Conservation (phyloP, 352 stramenopile genomes). For the Globisporangium splendens region DNA sequence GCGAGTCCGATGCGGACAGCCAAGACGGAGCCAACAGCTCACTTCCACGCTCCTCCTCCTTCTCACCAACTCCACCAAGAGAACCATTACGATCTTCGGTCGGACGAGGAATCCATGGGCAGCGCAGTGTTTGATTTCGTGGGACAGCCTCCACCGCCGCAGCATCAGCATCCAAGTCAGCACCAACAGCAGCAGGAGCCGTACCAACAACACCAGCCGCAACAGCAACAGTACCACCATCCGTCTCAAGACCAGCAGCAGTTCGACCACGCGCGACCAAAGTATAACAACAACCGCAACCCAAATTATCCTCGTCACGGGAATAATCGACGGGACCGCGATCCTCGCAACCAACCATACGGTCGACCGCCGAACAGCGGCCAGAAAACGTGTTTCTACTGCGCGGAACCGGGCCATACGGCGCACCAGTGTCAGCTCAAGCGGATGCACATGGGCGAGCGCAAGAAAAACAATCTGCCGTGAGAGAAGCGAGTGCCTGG, state of each 20-base stretch:
- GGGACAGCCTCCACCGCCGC: not conserved
- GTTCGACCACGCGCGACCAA: not conserved
- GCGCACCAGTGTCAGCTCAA: conserved; percentile 10
- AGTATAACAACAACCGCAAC: not conserved
- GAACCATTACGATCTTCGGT: conserved; percentile 3
- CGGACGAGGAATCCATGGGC: conserved; percentile 4
- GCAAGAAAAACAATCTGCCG: conserved; percentile 10
- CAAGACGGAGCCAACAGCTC: not conserved
- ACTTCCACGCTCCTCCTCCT: not conserved
- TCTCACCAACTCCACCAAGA: not conserved
- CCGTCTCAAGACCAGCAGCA: not conserved
- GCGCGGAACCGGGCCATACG: conserved; percentile 3
- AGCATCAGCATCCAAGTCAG: not conserved
- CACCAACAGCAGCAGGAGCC: not conserved
- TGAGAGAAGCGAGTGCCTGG: not conserved
- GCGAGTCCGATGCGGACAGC: not conserved
- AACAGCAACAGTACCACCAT: not conserved
- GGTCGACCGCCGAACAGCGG: conserved; percentile 1
- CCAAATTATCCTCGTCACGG: too few species aligned
- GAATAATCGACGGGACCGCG: not conserved
- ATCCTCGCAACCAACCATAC: conserved; percentile 2
- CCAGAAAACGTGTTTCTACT: conserved; percentile 10
- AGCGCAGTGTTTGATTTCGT: conserved; percentile 5
- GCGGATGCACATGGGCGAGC: conserved; percentile 9
- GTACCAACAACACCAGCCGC: not conserved